A percentile compares a stretch with the other conserved stretches of the same genome.
Conservation (phyloP, 2,329 filamentous ascomycete species). For the Harringtonia aguacate region DNA sequence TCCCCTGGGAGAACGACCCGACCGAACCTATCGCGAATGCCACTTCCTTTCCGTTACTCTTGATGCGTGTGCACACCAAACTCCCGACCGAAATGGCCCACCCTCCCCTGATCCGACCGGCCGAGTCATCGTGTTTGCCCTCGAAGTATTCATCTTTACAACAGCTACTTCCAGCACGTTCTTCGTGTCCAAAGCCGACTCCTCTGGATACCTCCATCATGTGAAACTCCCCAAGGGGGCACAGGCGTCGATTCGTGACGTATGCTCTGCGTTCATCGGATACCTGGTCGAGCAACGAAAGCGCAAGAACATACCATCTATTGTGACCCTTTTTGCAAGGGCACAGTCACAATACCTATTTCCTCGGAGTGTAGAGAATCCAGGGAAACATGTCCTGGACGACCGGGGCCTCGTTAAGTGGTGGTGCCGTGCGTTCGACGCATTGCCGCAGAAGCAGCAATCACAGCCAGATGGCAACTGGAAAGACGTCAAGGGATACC, state of each 20-base stretch:
- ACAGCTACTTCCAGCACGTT: conserved; percentile 73
- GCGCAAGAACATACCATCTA: conserved; percentile 53
- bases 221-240: conserved; percentile 51
- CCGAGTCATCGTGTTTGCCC: conserved; percentile 63
- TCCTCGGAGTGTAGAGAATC: conserved; percentile 78
- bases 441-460: conserved; percentile 42
- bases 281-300: conserved; percentile 61
- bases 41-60: conserved; percentile 58
- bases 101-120: conserved; percentile 5
- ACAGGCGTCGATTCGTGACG: conserved; percentile 61
- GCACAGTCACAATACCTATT: conserved; percentile 93
- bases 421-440: conserved; percentile 88
- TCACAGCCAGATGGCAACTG: conserved; percentile 17
- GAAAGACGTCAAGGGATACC: conserved; percentile 57
- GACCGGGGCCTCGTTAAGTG: conserved; percentile 84
- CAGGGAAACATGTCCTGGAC: conserved; percentile 80
- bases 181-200: conserved; percentile 95
- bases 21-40: conserved; percentile 76
- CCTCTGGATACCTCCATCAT: conserved; percentile 72
- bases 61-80: conserved; percentile 11
- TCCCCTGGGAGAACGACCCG: conserved; percentile 57
- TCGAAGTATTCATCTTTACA: conserved; percentile 82
- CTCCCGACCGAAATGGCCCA: neutral
- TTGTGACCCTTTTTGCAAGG: conserved; percentile 85
- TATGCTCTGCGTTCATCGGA: conserved; percentile 65